Evolutionary conservation across 2,329 filamentous ascomycete species (phyloP).

Genomic region (Teratosphaeriaceae sp.): DNA sequence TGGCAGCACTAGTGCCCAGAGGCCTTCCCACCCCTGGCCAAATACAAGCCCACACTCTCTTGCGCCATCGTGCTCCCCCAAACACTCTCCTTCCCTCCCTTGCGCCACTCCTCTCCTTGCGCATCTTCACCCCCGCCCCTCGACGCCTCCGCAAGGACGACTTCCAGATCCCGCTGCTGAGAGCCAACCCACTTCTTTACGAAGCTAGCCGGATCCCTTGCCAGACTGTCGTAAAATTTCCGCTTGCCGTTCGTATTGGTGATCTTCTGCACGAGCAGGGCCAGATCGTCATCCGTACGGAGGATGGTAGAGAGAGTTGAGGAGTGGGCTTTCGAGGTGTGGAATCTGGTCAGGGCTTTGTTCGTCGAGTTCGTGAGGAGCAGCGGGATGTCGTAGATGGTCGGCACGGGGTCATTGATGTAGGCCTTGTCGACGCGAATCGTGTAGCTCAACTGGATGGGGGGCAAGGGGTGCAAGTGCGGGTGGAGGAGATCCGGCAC

Average conservation of each 20-base stretch:
- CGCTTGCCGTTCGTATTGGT: slow-evolving; percentile 84
- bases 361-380: slow-evolving; percentile 76
- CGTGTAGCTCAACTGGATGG: slow-evolving; percentile 81
- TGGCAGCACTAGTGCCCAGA: background rate
- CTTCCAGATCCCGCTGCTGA: slow-evolving; percentile 84
- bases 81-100: slow-evolving; percentile 53
- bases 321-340: slow-evolving; percentile 41
- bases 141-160: slow-evolving; percentile 75
- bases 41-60: slow-evolving; percentile 56
- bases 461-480: slow-evolving; percentile 72
- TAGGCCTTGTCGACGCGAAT: slow-evolving; percentile 72
- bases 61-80: slow-evolving; percentile 57
- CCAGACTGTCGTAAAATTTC: slow-evolving; percentile 72
- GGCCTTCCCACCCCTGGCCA: slow-evolving; percentile 27
- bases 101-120: slow-evolving; percentile 62
- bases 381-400: slow-evolving; percentile 82
- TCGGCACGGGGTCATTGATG: slow-evolving; percentile 56
- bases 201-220: slow-evolving; percentile 76
- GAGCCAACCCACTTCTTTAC: slow-evolving; percentile 82
- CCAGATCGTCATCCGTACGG: slow-evolving; percentile 75
- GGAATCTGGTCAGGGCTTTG: slow-evolving; percentile 50
- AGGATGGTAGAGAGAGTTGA: slow-evolving; percentile 69
- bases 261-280: slow-evolving; percentile 74
- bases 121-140: slow-evolving; percentile 46
- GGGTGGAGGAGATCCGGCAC: slow-evolving; percentile 65